Conservation (phyloP, 73 alveolate genomes). For the Paramecium sonneborni region DNA sequence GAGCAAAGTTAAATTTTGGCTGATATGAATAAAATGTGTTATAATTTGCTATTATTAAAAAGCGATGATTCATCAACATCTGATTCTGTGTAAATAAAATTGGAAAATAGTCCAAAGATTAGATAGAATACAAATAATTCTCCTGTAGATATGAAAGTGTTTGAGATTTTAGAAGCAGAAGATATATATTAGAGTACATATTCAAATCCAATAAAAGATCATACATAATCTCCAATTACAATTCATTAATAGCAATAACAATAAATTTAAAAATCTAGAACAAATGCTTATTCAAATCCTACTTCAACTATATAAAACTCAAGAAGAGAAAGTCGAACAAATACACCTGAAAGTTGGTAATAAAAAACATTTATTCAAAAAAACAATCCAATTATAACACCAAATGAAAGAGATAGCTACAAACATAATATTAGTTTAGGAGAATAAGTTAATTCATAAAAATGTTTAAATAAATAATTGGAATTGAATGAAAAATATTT, state of each 20-base stretch:
- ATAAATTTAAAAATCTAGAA: not conserved
- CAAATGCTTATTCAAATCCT: constrained; percentile 5
- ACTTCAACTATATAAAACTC: not conserved
- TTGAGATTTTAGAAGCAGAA: constrained; percentile 38
- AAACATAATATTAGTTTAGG: not conserved
- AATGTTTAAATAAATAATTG: not conserved
- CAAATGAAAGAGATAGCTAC: not conserved
- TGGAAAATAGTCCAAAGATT: not conserved
- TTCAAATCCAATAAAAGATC: constrained; percentile 3
- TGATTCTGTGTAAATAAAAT: not conserved
- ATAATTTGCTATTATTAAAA: not conserved
- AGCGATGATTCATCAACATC: not conserved
- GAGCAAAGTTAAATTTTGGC: constrained; percentile 5
- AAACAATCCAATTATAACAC: not conserved
- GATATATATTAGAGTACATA: constrained; percentile 27
- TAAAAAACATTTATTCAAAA: not conserved
- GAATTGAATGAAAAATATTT: not conserved
- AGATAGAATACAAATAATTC: not conserved
- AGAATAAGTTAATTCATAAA: not conserved
- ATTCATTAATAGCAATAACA: not conserved
- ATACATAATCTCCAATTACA: not conserved
- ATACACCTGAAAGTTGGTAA: constrained; percentile 47
- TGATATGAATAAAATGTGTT: constrained; percentile 47
- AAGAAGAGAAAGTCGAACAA: constrained; percentile 43
- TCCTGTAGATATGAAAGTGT: constrained; percentile 2